These are phyloP conservation scores for Lenzites betulinus DNA, from an alignment of 768 basidiomycete species.

Conservation along the genomic window DNA sequence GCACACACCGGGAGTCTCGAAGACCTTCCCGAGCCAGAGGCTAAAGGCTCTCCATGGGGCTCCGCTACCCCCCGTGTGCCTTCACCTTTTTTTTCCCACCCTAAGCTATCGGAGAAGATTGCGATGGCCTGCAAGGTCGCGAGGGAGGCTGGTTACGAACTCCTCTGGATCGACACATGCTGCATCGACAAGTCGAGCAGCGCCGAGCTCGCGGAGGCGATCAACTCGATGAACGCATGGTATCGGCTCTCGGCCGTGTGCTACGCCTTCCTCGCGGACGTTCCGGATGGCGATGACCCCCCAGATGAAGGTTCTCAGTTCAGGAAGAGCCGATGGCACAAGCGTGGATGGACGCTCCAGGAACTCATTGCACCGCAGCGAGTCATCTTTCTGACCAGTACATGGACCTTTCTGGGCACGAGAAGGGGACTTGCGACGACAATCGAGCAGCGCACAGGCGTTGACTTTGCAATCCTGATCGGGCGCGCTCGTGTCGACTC, in stretches of 20 bases:
- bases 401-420: not conserved
- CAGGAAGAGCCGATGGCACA: not conserved
- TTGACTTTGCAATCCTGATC: not conserved
- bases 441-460: not conserved
- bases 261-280: not conserved
- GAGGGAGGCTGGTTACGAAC: not conserved
- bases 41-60: too few relatives aligned
- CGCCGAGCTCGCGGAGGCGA: too few relatives aligned
- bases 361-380: not conserved
- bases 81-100: not conserved
- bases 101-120: not conserved
- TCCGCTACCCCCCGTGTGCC: too few relatives aligned
- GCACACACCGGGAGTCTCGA: too few relatives aligned
- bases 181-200: too few relatives aligned
- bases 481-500: too few relatives aligned
- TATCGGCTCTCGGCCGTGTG: too few relatives aligned
- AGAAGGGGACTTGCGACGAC: not conserved
- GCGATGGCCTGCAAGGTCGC: not conserved
- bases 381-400: not conserved
- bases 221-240: too few relatives aligned
- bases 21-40: too few relatives aligned
- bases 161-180: slow-evolving; percentile 1
- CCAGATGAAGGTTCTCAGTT: not conserved
- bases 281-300: not conserved
- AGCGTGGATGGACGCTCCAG: too few relatives aligned